Conservation (phyloP, 2,329 filamentous ascomycete genomes). For the Tolypocladium guangdongense region DNA sequence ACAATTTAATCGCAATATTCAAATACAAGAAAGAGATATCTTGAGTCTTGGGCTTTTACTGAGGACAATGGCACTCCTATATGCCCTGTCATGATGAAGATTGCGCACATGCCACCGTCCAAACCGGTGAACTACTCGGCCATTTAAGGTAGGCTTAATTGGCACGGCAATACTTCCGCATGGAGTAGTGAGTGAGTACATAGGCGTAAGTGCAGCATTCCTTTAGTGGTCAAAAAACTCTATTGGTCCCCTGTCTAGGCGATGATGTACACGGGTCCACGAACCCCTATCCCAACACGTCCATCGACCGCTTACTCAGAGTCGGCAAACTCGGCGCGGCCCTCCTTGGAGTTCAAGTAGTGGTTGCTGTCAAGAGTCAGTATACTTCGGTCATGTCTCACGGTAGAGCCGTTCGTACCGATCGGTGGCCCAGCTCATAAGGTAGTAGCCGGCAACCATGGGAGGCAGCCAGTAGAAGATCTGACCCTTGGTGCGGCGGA, state of each 20-base stretch:
- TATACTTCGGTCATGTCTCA: background rate
- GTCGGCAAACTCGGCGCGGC: constrained; percentile 44
- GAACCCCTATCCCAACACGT: constrained; percentile 18
- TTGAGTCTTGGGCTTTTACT: background rate
- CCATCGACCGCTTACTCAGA: constrained; percentile 26
- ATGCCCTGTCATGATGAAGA: background rate
- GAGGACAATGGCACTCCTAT: background rate
- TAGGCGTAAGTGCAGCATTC: no score
- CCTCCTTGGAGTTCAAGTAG: constrained; percentile 71
- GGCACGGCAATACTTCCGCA: background rate
- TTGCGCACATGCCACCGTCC: background rate
- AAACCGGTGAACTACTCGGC: background rate
- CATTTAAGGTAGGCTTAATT: background rate
- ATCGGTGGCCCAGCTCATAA: constrained; percentile 85
- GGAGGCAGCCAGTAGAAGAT: constrained; percentile 83
- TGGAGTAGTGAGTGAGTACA: background rate
- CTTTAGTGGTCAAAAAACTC: constrained; percentile 14
- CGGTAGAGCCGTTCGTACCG: constrained; percentile 47
- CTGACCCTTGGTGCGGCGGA: constrained; percentile 75
- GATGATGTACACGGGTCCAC: constrained; percentile 30
- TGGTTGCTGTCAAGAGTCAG: constrained; percentile 48
- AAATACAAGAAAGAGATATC: background rate
- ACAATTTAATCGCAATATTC: background rate
- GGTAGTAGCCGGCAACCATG: constrained; percentile 64
- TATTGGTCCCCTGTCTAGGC: constrained; percentile 27